Base-by-base conservation (phyloP, 352 stramenopile species). In the Phytophthora pseudosyringae region DNA sequence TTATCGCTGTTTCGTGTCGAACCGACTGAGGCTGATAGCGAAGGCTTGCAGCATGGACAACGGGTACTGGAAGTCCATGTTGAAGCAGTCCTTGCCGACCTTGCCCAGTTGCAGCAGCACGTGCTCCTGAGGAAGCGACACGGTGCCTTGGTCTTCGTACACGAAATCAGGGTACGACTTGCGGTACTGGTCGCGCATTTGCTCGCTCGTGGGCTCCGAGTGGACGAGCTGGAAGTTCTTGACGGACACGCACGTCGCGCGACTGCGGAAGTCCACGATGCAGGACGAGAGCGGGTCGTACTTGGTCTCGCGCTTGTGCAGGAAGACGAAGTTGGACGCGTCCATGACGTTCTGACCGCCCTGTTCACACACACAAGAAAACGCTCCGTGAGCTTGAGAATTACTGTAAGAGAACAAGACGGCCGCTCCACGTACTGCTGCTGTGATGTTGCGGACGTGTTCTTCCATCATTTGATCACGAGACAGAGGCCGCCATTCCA, bases 201-300 rank as follows among this genome's bases (percentile, higher is more conserved):
- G 56, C 31, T 90, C 82, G 65, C 80, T 91, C 25, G 75, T 71
- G 3, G 86, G 86, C 59, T 91, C 78, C 43, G 86, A 94, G 75
- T 96, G 86, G 45, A 98, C 80, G 15, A 98, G 74, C 66, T 98
- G 92, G 64, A 97, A 97, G 68, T 98, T 98, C 62, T 97, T 97
- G 25, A 97, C 88, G 25, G 88, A 97, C 12, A 93, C 87, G 62
- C 89, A 92, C 15, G 85, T 96, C 40, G 91, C 92, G n/a, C 91
- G 77, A 46, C 91, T 96, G 38, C 88, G 90, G 61, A 97, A 98
- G 68, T 97, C 92, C 54, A 97, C 90, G 62, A 97, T 93, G 59
- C 90, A 97, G 32, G 86, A 95, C n/a, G 85, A 96, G 4, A 97
- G 71, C 31, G 88, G 90, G 68, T 97, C 90, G 71, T 97, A 97